Evolutionary conservation across 176 grass and related monocot genomes (phyloP).

Genomic region (Bonia amplexicaulis): DNA sequence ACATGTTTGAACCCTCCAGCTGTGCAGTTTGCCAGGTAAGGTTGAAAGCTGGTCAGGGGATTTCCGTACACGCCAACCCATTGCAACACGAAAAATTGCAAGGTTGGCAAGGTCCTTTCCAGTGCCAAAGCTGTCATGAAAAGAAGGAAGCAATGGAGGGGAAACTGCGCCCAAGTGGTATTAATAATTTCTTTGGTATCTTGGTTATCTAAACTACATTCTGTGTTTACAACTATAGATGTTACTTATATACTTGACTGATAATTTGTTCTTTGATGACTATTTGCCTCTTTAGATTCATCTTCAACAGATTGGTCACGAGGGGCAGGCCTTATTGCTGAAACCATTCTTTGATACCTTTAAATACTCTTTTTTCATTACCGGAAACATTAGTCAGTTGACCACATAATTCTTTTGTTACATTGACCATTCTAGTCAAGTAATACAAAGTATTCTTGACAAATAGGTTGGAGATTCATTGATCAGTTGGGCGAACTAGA

Average conservation of each 20-base stretch:
- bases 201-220: slow-evolving; percentile 5
- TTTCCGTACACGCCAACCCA: slow-evolving; percentile 68
- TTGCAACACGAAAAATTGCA: slow-evolving; percentile 52
- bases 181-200: neutral
- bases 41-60: slow-evolving; percentile 56
- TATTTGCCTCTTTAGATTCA: slow-evolving; percentile 27
- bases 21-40: slow-evolving; percentile 75
- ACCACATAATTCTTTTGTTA: slow-evolving; percentile 20
- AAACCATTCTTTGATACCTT: slow-evolving; percentile 30
- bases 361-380: slow-evolving; percentile 33
- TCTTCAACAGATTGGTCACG: slow-evolving; percentile 21
- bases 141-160: slow-evolving; percentile 97
- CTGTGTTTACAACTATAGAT: neutral
- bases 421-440: slow-evolving; percentile 28
- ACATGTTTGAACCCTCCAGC: slow-evolving; percentile 66
- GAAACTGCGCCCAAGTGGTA: slow-evolving; percentile 57
- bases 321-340: slow-evolving; percentile 1
- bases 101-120: slow-evolving; percentile 87
- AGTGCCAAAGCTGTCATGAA: slow-evolving; percentile 69
- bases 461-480: slow-evolving; percentile 23
- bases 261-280: slow-evolving; percentile 20
- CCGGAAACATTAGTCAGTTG: slow-evolving; percentile 22
- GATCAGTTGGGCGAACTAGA: slow-evolving; percentile 18
- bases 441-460: slow-evolving; percentile 31
- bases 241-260: neutral